phyloP scores from a whole-genome alignment of 805 yeast genomes.

The Ogataea sp. region DNA sequence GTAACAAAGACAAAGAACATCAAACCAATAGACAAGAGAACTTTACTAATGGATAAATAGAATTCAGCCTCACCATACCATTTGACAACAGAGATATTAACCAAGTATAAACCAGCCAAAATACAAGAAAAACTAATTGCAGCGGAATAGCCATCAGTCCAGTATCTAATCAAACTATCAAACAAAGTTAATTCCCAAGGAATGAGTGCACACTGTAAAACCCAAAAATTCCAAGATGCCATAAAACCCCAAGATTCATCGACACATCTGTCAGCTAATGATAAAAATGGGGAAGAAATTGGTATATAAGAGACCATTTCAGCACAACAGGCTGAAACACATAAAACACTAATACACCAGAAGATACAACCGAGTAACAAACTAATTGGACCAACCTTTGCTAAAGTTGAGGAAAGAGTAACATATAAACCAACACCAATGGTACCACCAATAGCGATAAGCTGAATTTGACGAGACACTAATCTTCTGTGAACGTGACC shows the following conservation, averaged over 20 bases:
- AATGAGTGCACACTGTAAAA: slow-evolving; percentile 36
- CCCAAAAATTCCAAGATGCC: slow-evolving; percentile 45
- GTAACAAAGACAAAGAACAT: slow-evolving; percentile 36
- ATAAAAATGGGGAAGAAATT: slow-evolving; percentile 38
- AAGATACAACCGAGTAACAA: slow-evolving; percentile 30
- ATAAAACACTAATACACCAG: slow-evolving; percentile 36
- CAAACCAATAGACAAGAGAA: slow-evolving; percentile 34
- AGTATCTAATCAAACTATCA: slow-evolving; percentile 37
- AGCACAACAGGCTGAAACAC: slow-evolving; percentile 34
- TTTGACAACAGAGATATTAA: slow-evolving; percentile 35
- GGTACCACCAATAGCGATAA: slow-evolving; percentile 43
- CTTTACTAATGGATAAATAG: slow-evolving; percentile 36
- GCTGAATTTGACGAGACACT: slow-evolving; percentile 35
- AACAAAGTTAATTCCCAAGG: slow-evolving; percentile 43
- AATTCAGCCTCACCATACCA: slow-evolving; percentile 43
- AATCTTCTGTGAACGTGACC: slow-evolving; percentile 25
- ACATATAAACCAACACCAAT: slow-evolving; percentile 41
- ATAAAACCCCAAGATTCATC: slow-evolving; percentile 37
- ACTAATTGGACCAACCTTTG: slow-evolving; percentile 33
- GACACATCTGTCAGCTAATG: slow-evolving; percentile 37
- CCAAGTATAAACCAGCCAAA: slow-evolving; percentile 31
- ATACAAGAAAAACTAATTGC: slow-evolving; percentile 37
- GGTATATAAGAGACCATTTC: slow-evolving; percentile 41
- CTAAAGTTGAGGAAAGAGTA: slow-evolving; percentile 31
- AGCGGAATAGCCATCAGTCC: slow-evolving; percentile 38